Conservation (phyloP, 2,329 filamentous ascomycete species). For the Thelonectria blattea region DNA sequence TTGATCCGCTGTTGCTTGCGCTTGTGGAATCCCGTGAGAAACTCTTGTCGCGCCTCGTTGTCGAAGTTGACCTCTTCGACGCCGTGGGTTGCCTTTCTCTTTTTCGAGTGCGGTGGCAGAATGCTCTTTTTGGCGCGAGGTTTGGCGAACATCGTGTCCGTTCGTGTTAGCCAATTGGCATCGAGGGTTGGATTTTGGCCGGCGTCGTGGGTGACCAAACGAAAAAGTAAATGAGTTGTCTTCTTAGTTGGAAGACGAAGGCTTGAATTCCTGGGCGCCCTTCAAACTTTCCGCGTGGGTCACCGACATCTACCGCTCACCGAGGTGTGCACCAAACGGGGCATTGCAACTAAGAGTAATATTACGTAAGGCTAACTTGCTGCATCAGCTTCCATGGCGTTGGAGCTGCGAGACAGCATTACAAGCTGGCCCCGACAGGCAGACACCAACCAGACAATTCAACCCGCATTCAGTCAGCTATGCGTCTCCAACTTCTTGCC, state of each 20-base stretch:
- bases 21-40: constrained; percentile 95
- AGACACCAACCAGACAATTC: constrained; percentile 32
- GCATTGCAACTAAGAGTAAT: constrained; percentile 23
- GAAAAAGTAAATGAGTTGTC: not conserved
- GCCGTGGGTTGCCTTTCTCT: constrained; percentile 63
- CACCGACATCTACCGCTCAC: constrained; percentile 19
- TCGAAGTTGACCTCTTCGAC: constrained; percentile 90
- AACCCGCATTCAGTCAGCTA: constrained; percentile 44
- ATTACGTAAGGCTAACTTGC: constrained; percentile 39
- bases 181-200: not conserved
- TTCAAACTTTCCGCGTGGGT: constrained; percentile 31
- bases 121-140: constrained; percentile 64
- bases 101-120: constrained; percentile 68
- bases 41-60: constrained; percentile 78
- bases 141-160: constrained; percentile 56
- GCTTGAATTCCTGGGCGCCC: constrained; percentile 20
- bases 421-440: constrained; percentile 38
- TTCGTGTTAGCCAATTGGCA: not conserved
- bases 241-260: constrained; percentile 5
- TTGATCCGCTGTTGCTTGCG: constrained; percentile 87
- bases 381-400: constrained; percentile 35
- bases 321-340: constrained; percentile 38
- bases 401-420: constrained; percentile 23
- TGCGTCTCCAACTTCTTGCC: constrained; percentile 61
- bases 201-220: not conserved